Conservation (phyloP, 2,329 filamentous ascomycete species). For the Chaetoscypha palmicola region DNA sequence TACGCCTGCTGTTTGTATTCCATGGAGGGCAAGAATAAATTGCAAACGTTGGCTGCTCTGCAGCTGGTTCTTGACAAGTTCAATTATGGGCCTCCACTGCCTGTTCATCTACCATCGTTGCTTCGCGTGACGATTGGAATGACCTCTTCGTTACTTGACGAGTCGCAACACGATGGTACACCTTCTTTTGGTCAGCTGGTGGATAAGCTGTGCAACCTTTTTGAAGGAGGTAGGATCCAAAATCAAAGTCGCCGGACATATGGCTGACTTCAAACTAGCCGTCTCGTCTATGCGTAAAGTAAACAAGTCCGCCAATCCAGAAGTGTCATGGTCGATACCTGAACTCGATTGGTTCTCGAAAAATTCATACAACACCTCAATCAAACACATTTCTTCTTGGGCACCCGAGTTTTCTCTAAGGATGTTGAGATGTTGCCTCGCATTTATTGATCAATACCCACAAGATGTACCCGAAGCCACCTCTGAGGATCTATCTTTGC, state of each 20-base stretch:
- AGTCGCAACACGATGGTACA: background rate
- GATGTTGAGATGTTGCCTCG: constrained; percentile 48
- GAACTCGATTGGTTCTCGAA: constrained; percentile 82
- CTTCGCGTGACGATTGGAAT: constrained; percentile 54
- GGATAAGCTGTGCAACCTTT: constrained; percentile 48
- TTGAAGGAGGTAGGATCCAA: constrained; percentile 43
- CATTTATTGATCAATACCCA: constrained; percentile 46
- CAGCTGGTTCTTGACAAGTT: constrained; percentile 53
- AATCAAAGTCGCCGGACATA: no score
- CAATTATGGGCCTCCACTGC: constrained; percentile 39
- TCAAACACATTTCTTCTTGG: constrained; percentile 54
- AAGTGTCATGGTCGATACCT: constrained; percentile 43
- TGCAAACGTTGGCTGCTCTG: constrained; percentile 52
- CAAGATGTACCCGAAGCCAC: constrained; percentile 36
- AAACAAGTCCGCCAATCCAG: constrained; percentile 25
- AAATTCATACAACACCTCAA: constrained; percentile 71
- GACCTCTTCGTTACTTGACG: constrained; percentile 37
- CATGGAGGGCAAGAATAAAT: constrained; percentile 54
- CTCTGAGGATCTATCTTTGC: constrained; percentile 46
- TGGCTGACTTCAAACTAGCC: no score
- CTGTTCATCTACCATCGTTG: constrained; percentile 55
- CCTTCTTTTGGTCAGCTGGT: constrained; percentile 23
- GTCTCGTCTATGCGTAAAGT: constrained; percentile 35
- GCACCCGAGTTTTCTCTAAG: constrained; percentile 45
- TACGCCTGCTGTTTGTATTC: constrained; percentile 78